Evolutionary conservation across 1,284 basidiomycete species (phyloP), one percentile per base, ranked within the genome.

Genomic region (Xerocomus amazonicus): DNA sequence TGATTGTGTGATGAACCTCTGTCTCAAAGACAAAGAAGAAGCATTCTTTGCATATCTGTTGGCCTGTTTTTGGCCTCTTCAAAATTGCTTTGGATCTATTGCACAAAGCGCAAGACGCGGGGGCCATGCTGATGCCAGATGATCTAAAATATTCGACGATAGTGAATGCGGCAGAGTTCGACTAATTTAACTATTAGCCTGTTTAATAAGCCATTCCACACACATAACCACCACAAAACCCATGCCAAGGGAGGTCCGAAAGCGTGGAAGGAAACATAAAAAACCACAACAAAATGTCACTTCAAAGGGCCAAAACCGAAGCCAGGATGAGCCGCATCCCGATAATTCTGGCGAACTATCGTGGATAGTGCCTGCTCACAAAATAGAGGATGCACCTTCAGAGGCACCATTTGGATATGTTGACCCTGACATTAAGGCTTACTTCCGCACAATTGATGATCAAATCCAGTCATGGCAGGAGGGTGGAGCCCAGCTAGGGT

Each of bases 21-120:
- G 92, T 96, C 74, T 99, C 96, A 60, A 99, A 99, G 34, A 98
- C 93, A 62, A 85, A 83, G 74, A 93, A 99, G 72, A 97, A 97
- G 66, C 94, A 97, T 43, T 89, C 84, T 68, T 87, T 89, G 77
- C 95, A 99, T 58, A 97, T 94, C 65, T 93, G 90, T 65, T 97
- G 95, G 0, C 94, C 94, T 1, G 96, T 99, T 70, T 99, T 99
- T 9, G 96, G 96, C 17, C 96, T 78, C 62, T 92, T 95, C 35
- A 99, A 73, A 54, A 98, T 94, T 0, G 96, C 92, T 47, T 87
- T 83, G 2, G 85, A 74, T 4, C 77, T 81, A 23, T 79, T 70
- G 71, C 94, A 97, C 29, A 96, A 77, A 8, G 78, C 80, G 61
- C 91, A 93, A 34, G 68, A 71, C 57, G 79, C 76, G 6, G 86